Percentiles rank a stretch among this genome's conserved stretches.
Conservation (phyloP, 2,329 filamentous ascomycete genomes). For the Penicillium hesseltinei region DNA sequence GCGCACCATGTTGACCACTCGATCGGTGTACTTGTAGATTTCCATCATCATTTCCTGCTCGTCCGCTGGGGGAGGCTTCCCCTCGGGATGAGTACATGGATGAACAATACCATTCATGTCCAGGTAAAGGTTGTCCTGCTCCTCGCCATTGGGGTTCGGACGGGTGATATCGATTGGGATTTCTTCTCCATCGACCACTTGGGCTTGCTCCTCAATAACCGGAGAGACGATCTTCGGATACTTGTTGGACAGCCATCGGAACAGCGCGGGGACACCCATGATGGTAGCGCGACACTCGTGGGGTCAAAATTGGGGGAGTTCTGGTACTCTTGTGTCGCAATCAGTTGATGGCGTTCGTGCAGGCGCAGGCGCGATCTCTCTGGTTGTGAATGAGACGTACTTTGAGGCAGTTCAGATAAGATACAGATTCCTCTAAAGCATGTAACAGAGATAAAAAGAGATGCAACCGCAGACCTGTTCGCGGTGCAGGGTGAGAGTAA, state of each 20-base stretch:
- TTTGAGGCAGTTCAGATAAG: background rate
- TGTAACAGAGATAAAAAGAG: background rate
- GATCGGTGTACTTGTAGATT: constrained; percentile 97
- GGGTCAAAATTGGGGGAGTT: constrained; percentile 2
- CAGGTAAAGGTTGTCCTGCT: constrained; percentile 95
- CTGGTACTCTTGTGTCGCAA: constrained; percentile 17
- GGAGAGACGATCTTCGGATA: constrained; percentile 96
- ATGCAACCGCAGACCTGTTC: constrained; percentile 15
- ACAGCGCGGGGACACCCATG: constrained; percentile 94
- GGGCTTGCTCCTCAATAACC: constrained; percentile 81
- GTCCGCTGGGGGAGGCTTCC: constrained; percentile 82
- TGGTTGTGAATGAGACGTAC: background rate
- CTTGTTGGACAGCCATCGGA: constrained; percentile 94
- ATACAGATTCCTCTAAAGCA: background rate
- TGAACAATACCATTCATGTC: constrained; percentile 99
- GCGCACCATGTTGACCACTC: constrained; percentile 97
- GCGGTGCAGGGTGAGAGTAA: constrained; percentile 17
- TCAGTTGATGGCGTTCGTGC: constrained; percentile 3
- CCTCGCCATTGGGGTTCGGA: constrained; percentile 94
- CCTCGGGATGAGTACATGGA: constrained; percentile 96
- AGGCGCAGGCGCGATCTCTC: constrained; percentile 5
- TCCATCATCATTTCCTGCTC: constrained; percentile 99
- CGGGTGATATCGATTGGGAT: constrained; percentile 82
- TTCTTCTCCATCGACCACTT: constrained; percentile 76
- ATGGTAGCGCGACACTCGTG: constrained; percentile 22